Evolutionary conservation across 345 rosid species (phyloP).

Genomic region (Populus davidiana): DNA sequence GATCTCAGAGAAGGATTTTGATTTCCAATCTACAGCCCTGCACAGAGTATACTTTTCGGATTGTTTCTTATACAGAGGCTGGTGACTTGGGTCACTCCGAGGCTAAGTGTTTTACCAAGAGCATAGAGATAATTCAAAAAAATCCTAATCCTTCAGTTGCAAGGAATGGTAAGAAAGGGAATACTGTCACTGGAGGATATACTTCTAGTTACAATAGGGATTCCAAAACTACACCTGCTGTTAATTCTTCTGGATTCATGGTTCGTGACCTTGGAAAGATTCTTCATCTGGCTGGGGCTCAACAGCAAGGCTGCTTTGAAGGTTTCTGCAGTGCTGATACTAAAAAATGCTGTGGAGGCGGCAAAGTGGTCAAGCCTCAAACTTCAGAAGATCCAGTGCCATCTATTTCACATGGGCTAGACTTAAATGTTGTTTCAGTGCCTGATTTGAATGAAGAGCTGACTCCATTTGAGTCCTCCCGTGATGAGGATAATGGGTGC

Average conservation of each 20-base stretch:
- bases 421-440: slow-evolving; percentile 74
- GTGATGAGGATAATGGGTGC: slow-evolving; percentile 82
- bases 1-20: slow-evolving; percentile 66
- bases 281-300: slow-evolving; percentile 65
- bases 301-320: slow-evolving; percentile 65
- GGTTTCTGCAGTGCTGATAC: slow-evolving; percentile 58
- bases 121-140: slow-evolving; percentile 58
- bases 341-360: slow-evolving; percentile 54
- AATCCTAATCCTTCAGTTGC: slow-evolving; percentile 33
- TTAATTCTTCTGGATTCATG: slow-evolving; percentile 54
- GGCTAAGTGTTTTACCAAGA: slow-evolving; percentile 61
- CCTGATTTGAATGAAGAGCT: slow-evolving; percentile 92
- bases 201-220: slow-evolving; percentile 38
- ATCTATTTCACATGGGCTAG: slow-evolving; percentile 55
- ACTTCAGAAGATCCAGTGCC: slow-evolving; percentile 39
- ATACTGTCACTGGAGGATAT: slow-evolving; percentile 34
- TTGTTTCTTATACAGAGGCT: slow-evolving; percentile 53
- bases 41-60: slow-evolving; percentile 65
- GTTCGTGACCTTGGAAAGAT: slow-evolving; percentile 71
- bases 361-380: slow-evolving; percentile 35
- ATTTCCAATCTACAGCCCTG: slow-evolving; percentile 83
- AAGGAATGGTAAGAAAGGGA: slow-evolving; percentile 32
- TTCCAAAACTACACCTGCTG: slow-evolving; percentile 28
- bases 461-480: slow-evolving; percentile 70
- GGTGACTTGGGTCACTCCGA: slow-evolving; percentile 68